Base-by-base conservation (phyloP, 495 filamentous ascomycete species). In the Aspergillus leporis region DNA sequence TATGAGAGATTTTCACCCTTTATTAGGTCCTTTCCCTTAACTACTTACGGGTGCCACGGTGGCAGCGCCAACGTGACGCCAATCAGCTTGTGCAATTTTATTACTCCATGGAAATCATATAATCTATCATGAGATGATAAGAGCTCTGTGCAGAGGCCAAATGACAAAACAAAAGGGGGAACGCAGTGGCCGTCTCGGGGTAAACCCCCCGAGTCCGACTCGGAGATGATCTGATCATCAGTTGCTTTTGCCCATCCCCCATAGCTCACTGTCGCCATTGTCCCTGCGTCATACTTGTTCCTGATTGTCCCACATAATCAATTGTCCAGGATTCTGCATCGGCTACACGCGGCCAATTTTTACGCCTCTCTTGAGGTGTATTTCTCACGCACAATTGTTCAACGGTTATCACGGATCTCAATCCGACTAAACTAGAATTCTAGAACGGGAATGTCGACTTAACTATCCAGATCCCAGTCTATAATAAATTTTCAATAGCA, bases 1-100 rank as follows among this genome's bases (percentile, higher is more conserved):
- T 47, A 47, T 47, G 43, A 47, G 43, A 47, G 43, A 53, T 53
- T 53, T 53, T 51, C 49, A 23, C 49, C 23, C 23, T 3, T 41
- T 16, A 41, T 41, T 16, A n/a, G 38, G 38, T 14, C 38, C 38
- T 41, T 41, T 47, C 19, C 43, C 32, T 53, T n/a, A 23, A 53
- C 31, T n/a, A n/a, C n/a, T 6, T 28, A 28, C 25, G 25, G 34
- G 51, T 53, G 51, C 51, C 51, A 53, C 51, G 32, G 32, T 53
- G 51, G 31, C 51, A 23, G 43, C 19, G 32, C 10, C 51, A 51
- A 18, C 51, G 22, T 40, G 32, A 53, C 51, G 34, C 51, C 34
- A 53, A 53, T 41, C 51, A 19, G 51, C 43, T 47, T 23, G 19
- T 14, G 23, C 7, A 23, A 47, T 47, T 47, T 23, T 47, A 47